Evolutionary conservation across 768 basidiomycete genomes (phyloP), one percentile per base, ranked within the genome.

Genomic region (Macrolepiota fuliginosa): DNA sequence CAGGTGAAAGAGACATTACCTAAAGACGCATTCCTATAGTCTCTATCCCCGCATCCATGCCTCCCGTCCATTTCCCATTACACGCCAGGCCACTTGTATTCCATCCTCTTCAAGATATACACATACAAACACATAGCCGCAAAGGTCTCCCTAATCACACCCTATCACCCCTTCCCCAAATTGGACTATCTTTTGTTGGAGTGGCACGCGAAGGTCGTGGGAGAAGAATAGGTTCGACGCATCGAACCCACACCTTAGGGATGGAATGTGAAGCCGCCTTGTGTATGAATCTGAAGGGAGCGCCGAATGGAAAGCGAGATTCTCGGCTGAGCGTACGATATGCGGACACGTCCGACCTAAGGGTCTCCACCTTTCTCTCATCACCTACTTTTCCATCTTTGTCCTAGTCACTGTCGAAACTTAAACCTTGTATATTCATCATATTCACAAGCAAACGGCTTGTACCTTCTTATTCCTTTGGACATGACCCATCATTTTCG

Each of bases 1-100:
- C 82, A 91, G 71, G 90, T 98, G 68, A 91, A 91, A 84, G 91
- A 91, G 35, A 82, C 76, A 27, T 69, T 86, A 62, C 71, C 81
- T 61, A 78, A 79, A 67, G 84, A 87, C 24, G 85, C 85, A 7
- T 86, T 83, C 68, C 63, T 85, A 65, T 83, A 73, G 68, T 52
- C 27, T 46, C 37, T 7, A 11, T 15, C 35, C 42, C 25, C 49
- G 22, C 40, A 22, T 36, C 22, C 27, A 59, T 36, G 54, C 27
- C 22, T 29, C 55, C 25, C 0, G n/a, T 45, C n/a, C n/a, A 4
- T 40, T 40, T 17, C 13, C 39, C 13, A 4, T 17, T 40, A 17
- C n/a, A 17, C n/a, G 15, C 11, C 13, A 40, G n/a, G n/a, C 12
- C 15, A 17, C 39, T 17, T 40, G 7, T 17, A 2, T 40, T 40